Conservation (phyloP, 2,329 filamentous ascomycete genomes). For the Verticillium albo-atrum region DNA sequence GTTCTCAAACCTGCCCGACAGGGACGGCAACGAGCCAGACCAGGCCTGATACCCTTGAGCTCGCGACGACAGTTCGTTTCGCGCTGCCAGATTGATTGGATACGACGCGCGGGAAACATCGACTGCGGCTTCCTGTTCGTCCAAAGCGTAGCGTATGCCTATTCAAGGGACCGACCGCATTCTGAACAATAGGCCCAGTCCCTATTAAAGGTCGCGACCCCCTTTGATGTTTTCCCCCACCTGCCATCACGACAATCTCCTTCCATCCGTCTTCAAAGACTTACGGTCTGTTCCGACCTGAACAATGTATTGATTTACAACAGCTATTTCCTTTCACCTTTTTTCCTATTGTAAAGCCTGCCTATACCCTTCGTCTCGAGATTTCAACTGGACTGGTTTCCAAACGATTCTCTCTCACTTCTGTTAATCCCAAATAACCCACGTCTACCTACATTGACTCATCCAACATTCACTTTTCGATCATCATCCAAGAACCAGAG, state of each 20-base stretch:
- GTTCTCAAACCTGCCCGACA: not conserved
- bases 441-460: not conserved
- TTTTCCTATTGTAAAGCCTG: not conserved
- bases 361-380: not conserved
- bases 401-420: not conserved
- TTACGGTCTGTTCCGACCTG: not conserved
- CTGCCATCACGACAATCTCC: not conserved
- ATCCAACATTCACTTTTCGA: not conserved
- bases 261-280: not conserved
- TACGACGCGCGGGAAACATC: not conserved
- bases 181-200: not conserved
- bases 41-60: not conserved
- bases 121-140: not conserved
- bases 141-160: not conserved
- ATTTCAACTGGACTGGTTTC: slow-evolving; percentile 1
- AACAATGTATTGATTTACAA: not conserved
- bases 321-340: not conserved
- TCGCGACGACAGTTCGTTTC: not conserved
- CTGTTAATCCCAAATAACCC: not conserved
- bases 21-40: not conserved
- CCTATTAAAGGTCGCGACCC: not conserved
- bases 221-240: not conserved
- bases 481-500: not conserved
- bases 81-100: not conserved
- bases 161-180: not conserved